Base-by-base conservation (phyloP, 805 yeast species). In the Teunomyces funiuensis region DNA sequence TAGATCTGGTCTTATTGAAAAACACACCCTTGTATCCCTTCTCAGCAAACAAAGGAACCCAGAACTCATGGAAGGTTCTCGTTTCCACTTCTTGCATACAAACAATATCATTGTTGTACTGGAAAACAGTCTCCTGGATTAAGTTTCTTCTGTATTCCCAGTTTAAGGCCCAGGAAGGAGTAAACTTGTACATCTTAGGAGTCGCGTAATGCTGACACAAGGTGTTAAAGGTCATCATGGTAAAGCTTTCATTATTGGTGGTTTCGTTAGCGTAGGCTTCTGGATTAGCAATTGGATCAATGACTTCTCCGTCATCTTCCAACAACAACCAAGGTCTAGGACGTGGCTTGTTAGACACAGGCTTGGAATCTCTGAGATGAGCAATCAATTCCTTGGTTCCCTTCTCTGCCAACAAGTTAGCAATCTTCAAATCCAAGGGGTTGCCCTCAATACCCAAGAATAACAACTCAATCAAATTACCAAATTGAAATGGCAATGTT, bases 81-180 rank as follows among this genome's bases (percentile, higher is more conserved):
- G 90, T 81, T 62, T 93, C 98, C 37, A 93, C 97, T 65, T 93
- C 99, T 71, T 93, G 99, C 65, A 93, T 70, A 71, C 98, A 90
- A 16, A 93, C 63, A 27, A 93, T 72, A 61, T 93, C 97, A 18
- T 90, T 76, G 42, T 78, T 74, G 49, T 71, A 76, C 9, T 73
- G 70, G 33, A 82, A 55, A 11, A 93, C 74, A 61, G 93, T 96
- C 47, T 84, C 80, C 42, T 82, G 80, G 49, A 93, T 73, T 29
- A 79, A 71, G 46, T 85, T 83, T 56, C 85, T 79, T 64, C 99
- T 84, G 65, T 83, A 89, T 9, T 85, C 85, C 98, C 98, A 91
- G 40, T 82, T 80, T 47, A 93, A 75, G 2, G 98, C 99, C 98
- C 99, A 93, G 2, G 95, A 80, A 16, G 98, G 98, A 1, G 98